These are phyloP conservation scores for Penicillium canescens DNA, from an alignment of 495 filamentous ascomycete species.

Conservation along the genomic window DNA sequence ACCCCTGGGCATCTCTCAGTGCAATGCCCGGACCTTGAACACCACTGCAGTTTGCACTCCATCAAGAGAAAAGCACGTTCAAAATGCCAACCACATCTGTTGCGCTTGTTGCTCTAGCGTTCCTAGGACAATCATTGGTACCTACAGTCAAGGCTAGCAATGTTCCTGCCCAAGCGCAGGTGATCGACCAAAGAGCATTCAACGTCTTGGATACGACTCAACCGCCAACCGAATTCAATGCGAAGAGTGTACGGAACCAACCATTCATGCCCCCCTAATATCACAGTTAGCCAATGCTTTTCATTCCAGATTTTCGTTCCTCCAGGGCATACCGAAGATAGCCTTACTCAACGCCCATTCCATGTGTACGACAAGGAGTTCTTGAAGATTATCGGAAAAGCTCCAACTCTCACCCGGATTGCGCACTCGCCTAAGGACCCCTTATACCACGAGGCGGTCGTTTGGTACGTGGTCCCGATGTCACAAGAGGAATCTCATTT, in stretches of 20 bases:
- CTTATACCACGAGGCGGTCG: conserved; percentile 52
- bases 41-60: too few species aligned
- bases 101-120: too few species aligned
- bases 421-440: conserved; percentile 32
- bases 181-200: conserved; percentile 19
- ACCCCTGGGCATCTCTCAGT: too few species aligned
- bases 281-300: background rate
- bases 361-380: conserved; percentile 25
- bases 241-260: conserved; percentile 11
- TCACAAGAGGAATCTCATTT: background rate
- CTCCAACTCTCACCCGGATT: conserved; percentile 21
- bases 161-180: conserved; percentile 19
- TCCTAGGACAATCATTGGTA: too few species aligned
- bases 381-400: conserved; percentile 16
- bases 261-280: background rate
- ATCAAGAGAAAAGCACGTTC: too few species aligned
- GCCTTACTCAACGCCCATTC: conserved; percentile 29
- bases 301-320: conserved; percentile 16
- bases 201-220: conserved; percentile 19
- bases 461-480: conserved; percentile 38
- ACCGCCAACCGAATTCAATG: conserved; percentile 18
- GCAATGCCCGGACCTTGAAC: too few species aligned
- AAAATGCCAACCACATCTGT: too few species aligned
- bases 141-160: background rate
- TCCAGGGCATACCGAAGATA: conserved; percentile 18